Conservation (phyloP, 768 basidiomycete genomes). For the Tylopilus vinaceipallidus region DNA sequence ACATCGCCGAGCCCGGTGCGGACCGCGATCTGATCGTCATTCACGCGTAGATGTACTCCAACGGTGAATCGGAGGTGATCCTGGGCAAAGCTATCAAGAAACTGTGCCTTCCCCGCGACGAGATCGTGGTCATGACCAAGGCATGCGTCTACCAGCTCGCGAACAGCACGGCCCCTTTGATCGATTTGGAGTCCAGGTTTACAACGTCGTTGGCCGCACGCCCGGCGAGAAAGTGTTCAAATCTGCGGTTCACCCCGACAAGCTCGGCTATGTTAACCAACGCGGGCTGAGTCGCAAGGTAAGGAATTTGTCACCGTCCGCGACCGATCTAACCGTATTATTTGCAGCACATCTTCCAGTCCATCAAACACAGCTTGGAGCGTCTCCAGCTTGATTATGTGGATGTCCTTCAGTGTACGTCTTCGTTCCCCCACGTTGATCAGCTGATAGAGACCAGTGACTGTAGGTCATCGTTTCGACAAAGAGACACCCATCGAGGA, state of each 20-base stretch:
- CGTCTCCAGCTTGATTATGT: slow-evolving; percentile 3
- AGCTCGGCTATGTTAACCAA: slow-evolving; percentile 1
- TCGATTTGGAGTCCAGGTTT: not conserved
- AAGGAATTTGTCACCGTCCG: slow-evolving; percentile 37
- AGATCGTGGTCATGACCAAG: slow-evolving; percentile 2
- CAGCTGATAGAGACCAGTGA: not conserved
- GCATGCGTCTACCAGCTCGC: not conserved
- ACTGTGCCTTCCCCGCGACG: not conserved
- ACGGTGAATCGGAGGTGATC: slow-evolving; percentile 2
- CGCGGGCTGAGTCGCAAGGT: slow-evolving; percentile 4
- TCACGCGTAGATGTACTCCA: not conserved
- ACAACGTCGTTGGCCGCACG: not conserved
- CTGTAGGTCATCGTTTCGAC: slow-evolving; percentile 1
- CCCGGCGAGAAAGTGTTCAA: slow-evolving; percentile 1
- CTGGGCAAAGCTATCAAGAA: slow-evolving; percentile 1
- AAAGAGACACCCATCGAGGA: not conserved
- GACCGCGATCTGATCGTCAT: not conserved
- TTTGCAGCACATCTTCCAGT: not conserved
- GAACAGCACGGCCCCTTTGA: not conserved
- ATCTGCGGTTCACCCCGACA: slow-evolving; percentile 1
- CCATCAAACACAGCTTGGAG: not conserved
- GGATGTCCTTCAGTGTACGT: not conserved
- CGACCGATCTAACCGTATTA: not conserved
- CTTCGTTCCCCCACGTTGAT: not conserved
- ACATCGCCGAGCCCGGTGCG: not conserved